phyloP scores from a whole-genome alignment of 1,284 basidiomycete species.

The Papiliotrema fonsecae region DNA sequence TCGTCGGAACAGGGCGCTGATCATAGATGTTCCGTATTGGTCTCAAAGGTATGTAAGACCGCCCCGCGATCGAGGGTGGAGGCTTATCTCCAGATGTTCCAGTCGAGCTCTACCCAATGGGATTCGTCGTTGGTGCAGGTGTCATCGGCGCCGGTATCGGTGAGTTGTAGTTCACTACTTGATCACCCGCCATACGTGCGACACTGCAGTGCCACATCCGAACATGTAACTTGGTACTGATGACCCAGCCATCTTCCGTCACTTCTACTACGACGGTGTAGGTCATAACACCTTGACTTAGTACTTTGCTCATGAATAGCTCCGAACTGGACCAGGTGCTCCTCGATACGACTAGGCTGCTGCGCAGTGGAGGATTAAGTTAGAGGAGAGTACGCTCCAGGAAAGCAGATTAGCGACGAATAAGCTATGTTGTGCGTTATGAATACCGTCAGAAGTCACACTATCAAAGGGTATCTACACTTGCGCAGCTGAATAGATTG shows the following conservation, averaged over 20 bases:
- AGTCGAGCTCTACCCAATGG: conserved; percentile 48
- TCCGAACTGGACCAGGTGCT: neutral
- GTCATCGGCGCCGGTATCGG: conserved; percentile 39
- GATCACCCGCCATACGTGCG: neutral
- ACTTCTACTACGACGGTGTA: conserved; percentile 26
- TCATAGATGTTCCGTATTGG: conserved; percentile 46
- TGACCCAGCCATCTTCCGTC: conserved; percentile 1
- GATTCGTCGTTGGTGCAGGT: conserved; percentile 40
- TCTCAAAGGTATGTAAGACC: conserved; percentile 20
- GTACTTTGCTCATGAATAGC: neutral
- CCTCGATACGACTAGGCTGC: neutral
- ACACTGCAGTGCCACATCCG: neutral
- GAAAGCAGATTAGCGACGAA: neutral
- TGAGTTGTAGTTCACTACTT: conserved; percentile 17
- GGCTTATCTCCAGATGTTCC: conserved; percentile 36
- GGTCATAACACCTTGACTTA: conserved; percentile 2
- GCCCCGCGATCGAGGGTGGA: neutral
- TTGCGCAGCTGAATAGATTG: too few species aligned
- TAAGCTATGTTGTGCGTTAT: conserved; percentile 3
- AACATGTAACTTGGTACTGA: neutral
- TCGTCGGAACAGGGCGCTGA: conserved; percentile 1
- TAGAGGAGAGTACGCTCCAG: neutral
- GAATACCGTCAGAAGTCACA: neutral
- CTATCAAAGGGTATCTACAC: too few species aligned
- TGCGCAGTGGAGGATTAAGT: neutral